Evolutionary conservation across 208 protist species (phyloP).

Genomic region (Wallacemonas rigidus): DNA sequence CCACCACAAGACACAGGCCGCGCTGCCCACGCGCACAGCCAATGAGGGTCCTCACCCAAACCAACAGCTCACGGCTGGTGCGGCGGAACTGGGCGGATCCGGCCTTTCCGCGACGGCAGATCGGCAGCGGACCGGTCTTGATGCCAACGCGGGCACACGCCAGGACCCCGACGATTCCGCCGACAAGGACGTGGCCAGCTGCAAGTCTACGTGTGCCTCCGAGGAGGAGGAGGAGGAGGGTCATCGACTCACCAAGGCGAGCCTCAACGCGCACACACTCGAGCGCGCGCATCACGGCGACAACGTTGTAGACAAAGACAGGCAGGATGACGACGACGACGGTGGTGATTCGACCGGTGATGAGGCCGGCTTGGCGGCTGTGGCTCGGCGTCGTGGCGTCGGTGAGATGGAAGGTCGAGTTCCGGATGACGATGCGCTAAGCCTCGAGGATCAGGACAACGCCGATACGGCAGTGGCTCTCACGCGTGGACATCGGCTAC

Average conservation of each 20-base stretch:
- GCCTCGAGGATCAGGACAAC: neutral
- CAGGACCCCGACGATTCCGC: neutral
- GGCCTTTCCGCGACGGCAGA: neutral
- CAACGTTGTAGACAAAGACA: neutral
- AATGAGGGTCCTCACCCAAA: too few relatives aligned
- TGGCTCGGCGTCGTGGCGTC: neutral
- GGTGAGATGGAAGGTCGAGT: neutral
- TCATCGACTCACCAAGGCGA: neutral
- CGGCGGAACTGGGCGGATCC: too few relatives aligned
- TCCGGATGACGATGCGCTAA: neutral
- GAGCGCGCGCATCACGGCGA: slow-evolving; percentile 19
- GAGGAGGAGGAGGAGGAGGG: neutral
- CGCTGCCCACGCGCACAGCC: neutral
- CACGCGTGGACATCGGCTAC: slow-evolving; percentile 12
- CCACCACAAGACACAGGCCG: neutral
- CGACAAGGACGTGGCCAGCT: neutral
- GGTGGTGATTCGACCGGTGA: slow-evolving; percentile 1
- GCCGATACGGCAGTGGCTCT: neutral
- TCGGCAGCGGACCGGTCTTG: neutral
- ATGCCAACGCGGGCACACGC: too few relatives aligned
- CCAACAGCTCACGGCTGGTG: too few relatives aligned
- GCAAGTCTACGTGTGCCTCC: slow-evolving; percentile 10
- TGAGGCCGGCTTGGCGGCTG: slow-evolving; percentile 12
- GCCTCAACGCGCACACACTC: slow-evolving; percentile 7
- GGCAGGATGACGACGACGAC: slow-evolving; percentile 3